phyloP scores from a whole-genome alignment of 2,329 filamentous ascomycete genomes.

The Colletotrichum filicis region DNA sequence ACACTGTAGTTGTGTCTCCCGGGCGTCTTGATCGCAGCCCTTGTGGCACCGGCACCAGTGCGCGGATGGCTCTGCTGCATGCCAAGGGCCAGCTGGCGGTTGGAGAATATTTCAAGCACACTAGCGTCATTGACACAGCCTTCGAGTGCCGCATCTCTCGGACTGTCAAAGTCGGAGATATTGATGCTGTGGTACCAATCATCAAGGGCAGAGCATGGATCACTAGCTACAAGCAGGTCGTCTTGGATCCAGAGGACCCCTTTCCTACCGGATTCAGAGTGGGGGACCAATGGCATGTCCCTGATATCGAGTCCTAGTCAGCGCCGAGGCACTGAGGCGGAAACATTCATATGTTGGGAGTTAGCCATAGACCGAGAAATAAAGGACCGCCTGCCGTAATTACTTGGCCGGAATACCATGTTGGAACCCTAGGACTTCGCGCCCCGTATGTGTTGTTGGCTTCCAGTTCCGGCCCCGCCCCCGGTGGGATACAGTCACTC shows the following conservation, averaged over 20 bases:
- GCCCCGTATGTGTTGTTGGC: no score
- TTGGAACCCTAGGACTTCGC: no score
- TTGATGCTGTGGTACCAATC: constrained; percentile 51
- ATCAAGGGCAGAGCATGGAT: constrained; percentile 57
- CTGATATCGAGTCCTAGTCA: background rate
- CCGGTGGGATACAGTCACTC: no score
- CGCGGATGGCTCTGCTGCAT: constrained; percentile 55
- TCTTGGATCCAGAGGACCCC: constrained; percentile 56
- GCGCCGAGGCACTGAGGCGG: background rate
- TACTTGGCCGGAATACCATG: no score
- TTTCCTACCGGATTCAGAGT: constrained; percentile 49
- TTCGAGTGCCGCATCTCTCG: constrained; percentile 51
- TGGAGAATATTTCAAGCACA: constrained; percentile 50
- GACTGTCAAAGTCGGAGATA: constrained; percentile 49
- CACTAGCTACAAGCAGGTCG: constrained; percentile 53
- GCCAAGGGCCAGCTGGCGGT: constrained; percentile 50
- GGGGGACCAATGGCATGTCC: background rate
- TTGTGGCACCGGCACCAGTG: constrained; percentile 57
- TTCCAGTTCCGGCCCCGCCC: no score
- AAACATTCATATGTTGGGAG: background rate
- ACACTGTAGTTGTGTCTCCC: constrained; percentile 56
- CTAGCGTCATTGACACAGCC: constrained; percentile 52
- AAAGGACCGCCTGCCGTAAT: no score
- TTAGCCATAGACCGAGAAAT: no score
- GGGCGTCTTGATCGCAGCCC: constrained; percentile 57